Evolutionary conservation across 768 basidiomycete species (phyloP).

Genomic region (Hirschioporus abietinus): DNA sequence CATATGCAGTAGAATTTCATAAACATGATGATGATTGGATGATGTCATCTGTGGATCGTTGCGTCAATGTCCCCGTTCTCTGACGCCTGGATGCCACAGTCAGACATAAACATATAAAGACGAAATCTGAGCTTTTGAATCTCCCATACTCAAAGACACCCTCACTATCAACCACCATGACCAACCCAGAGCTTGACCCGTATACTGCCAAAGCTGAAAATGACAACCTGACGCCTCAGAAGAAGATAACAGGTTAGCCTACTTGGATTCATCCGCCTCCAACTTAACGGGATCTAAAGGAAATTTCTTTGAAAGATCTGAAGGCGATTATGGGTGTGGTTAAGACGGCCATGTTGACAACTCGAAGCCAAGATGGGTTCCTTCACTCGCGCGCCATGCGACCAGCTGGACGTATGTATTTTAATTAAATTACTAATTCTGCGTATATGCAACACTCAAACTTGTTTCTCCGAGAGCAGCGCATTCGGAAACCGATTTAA

Average conservation of each 20-base stretch:
- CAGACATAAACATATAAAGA: background rate
- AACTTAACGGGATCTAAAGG: background rate
- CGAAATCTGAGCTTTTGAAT: background rate
- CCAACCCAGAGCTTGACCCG: slow-evolving; percentile 50
- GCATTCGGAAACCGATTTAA: slow-evolving; percentile 40
- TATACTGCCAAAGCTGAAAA: slow-evolving; percentile 62
- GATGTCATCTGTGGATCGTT: background rate
- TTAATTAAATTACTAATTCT: background rate
- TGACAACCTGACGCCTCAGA: slow-evolving; percentile 41
- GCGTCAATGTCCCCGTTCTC: background rate
- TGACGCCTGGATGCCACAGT: background rate
- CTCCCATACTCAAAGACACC: background rate
- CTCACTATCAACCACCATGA: slow-evolving; percentile 10
- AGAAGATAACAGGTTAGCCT: slow-evolving; percentile 59
- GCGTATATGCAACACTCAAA: background rate
- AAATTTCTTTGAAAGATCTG: slow-evolving; percentile 38
- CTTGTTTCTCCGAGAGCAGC: slow-evolving; percentile 27
- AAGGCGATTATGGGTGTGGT: slow-evolving; percentile 59
- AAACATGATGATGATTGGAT: background rate
- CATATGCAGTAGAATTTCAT: too few species aligned
- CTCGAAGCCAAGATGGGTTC: slow-evolving; percentile 57
- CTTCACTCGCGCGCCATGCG: slow-evolving; percentile 82
- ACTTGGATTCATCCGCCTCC: background rate
- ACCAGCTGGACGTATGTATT: slow-evolving; percentile 53
- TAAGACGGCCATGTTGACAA: slow-evolving; percentile 73